phyloP scores from a whole-genome alignment of 257 asterid genomes.

The Lantana camara region DNA sequence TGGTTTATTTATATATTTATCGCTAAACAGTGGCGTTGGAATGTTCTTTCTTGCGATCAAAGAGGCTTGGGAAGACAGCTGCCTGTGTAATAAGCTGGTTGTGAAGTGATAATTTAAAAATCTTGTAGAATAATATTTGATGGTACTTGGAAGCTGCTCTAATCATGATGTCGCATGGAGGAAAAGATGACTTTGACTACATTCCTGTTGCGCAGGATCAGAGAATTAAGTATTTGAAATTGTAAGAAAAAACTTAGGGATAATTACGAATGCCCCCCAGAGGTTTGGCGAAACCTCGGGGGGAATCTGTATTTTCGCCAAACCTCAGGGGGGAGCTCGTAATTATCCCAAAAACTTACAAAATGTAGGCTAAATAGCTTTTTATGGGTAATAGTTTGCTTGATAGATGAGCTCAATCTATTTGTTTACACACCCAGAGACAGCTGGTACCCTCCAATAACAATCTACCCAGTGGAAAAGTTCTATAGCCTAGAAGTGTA shows the following conservation, averaged over 20 bases:
- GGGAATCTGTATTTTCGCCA: too few species aligned
- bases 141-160: constrained; percentile 19
- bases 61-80: constrained; percentile 10
- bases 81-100: constrained; percentile 1
- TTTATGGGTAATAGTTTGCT: not conserved
- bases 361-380: not conserved
- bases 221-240: not conserved
- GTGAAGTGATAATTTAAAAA: not conserved
- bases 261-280: too few species aligned
- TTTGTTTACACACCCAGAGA: not conserved
- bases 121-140: not conserved
- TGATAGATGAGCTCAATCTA: not conserved
- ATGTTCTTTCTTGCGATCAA: constrained; percentile 3
- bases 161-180: not conserved
- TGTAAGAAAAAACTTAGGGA: not conserved
- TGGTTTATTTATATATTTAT: too few species aligned
- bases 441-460: not conserved
- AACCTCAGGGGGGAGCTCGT: too few species aligned
- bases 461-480: not conserved
- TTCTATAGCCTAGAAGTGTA: constrained; percentile 3
- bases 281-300: too few species aligned
- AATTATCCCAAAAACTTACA: too few species aligned
- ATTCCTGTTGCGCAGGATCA: not conserved
- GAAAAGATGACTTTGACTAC: not conserved
- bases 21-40: not conserved